These are phyloP conservation scores for Carex littledalei DNA, from an alignment of 176 grass and related monocot species.

Conservation along the genomic window DNA sequence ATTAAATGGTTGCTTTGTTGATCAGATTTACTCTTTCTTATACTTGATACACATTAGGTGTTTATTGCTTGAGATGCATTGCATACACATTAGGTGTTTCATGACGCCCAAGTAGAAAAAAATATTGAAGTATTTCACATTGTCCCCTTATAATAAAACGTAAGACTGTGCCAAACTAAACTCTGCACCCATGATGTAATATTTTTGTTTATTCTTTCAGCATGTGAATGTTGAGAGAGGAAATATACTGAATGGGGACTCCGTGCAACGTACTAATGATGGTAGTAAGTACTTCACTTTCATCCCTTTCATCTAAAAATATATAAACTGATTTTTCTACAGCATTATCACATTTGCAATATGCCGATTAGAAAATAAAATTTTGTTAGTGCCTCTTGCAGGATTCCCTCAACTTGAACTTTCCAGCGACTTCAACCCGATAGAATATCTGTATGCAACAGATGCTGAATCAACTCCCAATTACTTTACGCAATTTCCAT, in stretches of 20 bases:
- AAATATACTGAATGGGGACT: background rate
- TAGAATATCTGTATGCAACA: background rate
- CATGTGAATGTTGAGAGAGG: background rate
- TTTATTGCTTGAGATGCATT: no score
- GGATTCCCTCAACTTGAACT: background rate
- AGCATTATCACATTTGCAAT: no score
- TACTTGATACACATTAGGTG: no score
- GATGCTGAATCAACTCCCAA: background rate
- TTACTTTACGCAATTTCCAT: background rate
- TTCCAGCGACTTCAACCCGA: background rate
- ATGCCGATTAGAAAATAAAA: no score
- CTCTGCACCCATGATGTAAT: background rate
- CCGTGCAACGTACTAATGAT: background rate
- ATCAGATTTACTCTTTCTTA: no score
- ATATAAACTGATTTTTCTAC: no score
- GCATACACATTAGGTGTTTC: background rate
- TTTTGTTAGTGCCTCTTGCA: background rate
- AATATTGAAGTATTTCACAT: no score
- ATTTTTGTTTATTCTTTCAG: background rate
- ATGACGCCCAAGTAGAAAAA: background rate
- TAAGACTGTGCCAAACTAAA: no score
- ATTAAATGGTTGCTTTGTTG: background rate
- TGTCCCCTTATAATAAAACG: no score
- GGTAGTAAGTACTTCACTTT: background rate
- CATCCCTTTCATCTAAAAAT: background rate